Conservation (phyloP, 1,284 basidiomycete genomes). For the Boletus semigastroideus region DNA sequence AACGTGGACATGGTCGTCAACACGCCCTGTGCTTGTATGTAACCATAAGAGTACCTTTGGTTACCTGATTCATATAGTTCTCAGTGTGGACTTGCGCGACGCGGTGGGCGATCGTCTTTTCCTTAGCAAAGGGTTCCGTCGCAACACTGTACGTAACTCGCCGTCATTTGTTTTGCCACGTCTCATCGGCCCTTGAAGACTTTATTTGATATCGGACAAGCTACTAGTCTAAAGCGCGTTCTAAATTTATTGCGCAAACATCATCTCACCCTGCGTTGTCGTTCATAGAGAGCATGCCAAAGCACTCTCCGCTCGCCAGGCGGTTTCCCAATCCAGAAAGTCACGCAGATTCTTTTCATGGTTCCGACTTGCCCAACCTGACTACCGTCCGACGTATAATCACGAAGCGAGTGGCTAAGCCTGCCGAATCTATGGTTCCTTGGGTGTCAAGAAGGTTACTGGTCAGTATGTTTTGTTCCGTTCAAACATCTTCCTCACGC, state of each 20-base stretch:
- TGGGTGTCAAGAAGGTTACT: slow-evolving; percentile 89
- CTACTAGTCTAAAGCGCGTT: slow-evolving; percentile 65
- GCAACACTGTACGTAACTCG: slow-evolving; percentile 71
- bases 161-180: neutral
- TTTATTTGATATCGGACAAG: slow-evolving; percentile 81
- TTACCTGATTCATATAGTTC: slow-evolving; percentile 43
- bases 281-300: slow-evolving; percentile 55
- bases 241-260: neutral
- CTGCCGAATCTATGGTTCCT: slow-evolving; percentile 84
- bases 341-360: slow-evolving; percentile 69
- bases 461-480: slow-evolving; percentile 38
- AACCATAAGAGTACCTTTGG: neutral
- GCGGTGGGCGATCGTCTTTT: slow-evolving; percentile 90
- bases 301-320: slow-evolving; percentile 68
- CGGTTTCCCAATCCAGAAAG: slow-evolving; percentile 65
- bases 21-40: slow-evolving; percentile 90
- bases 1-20: slow-evolving; percentile 91
- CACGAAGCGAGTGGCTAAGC: slow-evolving; percentile 66
- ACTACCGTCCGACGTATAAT: slow-evolving; percentile 72
- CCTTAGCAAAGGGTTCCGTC: slow-evolving; percentile 79
- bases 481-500: neutral
- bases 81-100: slow-evolving; percentile 90
- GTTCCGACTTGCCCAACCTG: slow-evolving; percentile 42
- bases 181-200: slow-evolving; percentile 47
- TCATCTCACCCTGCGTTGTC: neutral